Base-by-base conservation (phyloP, 495 filamentous ascomycete genomes). In the Hyphodiscus hymeniophilus region DNA sequence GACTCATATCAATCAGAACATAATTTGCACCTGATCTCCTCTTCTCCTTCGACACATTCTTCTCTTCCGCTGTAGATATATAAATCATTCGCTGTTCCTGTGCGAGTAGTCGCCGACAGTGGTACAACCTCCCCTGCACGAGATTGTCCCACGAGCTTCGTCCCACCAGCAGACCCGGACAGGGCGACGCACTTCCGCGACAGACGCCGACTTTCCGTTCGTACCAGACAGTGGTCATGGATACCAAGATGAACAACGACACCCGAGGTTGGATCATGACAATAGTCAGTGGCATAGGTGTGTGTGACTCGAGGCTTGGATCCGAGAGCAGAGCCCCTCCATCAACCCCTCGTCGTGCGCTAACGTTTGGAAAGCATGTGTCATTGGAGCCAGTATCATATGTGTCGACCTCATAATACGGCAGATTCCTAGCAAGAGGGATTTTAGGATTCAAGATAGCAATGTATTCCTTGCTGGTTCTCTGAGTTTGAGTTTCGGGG, bases 241-340 rank as follows among this genome's bases (percentile, higher is more conserved):
- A 56, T 43, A 47, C 46, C 21, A 64, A 58, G 30, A 68, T 82
- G 69, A 75, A 78, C 60, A 94, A 94, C 64, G 91, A 98, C 67
- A 80, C 82, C 20, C 77, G 88, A 54, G 92, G 94, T 48, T 98
- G 92, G 92, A 82, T 96, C 38, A 84, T 98, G 84, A 83, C 82
- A 56, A 74, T 72, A 38, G 76, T 89, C 56, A 95, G 89, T 60
- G 92, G 89, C 36, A 71, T 88, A 26, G 91, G 73, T 77, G 47
- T 12, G 68, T 69, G 42, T 39, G 38, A 16, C 17, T 17, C 38
- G 28, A n/a, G 50, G 45, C n/a, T n/a, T n/a, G n/a, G n/a, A n/a
- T n/a, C n/a, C n/a, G n/a, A n/a, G n/a, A n/a, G n/a, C n/a, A n/a
- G 31, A 34, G 32, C 40, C n/a, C 3, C 33, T 36, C 17, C 5